Conservation (phyloP, 495 filamentous ascomycete genomes). For the Recurvomyces mirabilis region DNA sequence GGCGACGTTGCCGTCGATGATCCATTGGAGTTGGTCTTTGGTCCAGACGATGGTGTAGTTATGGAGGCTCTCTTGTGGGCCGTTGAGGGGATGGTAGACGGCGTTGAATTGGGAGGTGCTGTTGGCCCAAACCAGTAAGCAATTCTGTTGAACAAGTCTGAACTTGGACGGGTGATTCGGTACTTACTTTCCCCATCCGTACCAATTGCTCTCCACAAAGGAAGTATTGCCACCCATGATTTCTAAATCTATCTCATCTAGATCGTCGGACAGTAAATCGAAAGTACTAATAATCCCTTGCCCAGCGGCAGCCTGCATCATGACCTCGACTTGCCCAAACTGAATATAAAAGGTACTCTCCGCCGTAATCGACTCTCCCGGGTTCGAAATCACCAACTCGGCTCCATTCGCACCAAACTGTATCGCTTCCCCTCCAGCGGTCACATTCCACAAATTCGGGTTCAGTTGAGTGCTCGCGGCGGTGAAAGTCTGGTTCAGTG, state of each 20-base stretch:
- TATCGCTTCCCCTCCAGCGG: slow-evolving; percentile 39
- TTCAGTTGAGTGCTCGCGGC: slow-evolving; percentile 36
- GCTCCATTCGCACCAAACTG: slow-evolving; percentile 46
- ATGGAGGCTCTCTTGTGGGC: slow-evolving; percentile 42
- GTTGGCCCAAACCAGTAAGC: too few relatives aligned
- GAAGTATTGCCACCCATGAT: slow-evolving; percentile 25
- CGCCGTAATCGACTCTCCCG: slow-evolving; percentile 64
- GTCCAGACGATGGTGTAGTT: slow-evolving; percentile 81
- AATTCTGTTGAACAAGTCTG: too few relatives aligned
- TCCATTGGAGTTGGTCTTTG: slow-evolving; percentile 54
- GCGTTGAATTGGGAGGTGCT: slow-evolving; percentile 52
- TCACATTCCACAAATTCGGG: slow-evolving; percentile 44
- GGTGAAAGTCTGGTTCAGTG: slow-evolving; percentile 54
- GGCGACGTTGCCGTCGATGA: slow-evolving; percentile 57
- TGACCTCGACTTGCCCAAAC: slow-evolving; percentile 60
- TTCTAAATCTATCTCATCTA: slow-evolving; percentile 79
- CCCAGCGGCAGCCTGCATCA: slow-evolving; percentile 60
- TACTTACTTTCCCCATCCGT: slow-evolving; percentile 79
- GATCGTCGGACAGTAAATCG: slow-evolving; percentile 69
- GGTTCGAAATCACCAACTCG: slow-evolving; percentile 57
- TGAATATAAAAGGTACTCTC: slow-evolving; percentile 65
- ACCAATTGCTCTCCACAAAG: slow-evolving; percentile 69
- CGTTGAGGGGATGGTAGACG: slow-evolving; percentile 29
- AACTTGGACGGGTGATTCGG: too few relatives aligned
- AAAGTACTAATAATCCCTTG: slow-evolving; percentile 75